Percentiles rank a stretch among this genome's conserved stretches.
phyloP scores from a whole-genome alignment of 805 yeast genomes.

The Metschnikowia aberdeeniae region DNA sequence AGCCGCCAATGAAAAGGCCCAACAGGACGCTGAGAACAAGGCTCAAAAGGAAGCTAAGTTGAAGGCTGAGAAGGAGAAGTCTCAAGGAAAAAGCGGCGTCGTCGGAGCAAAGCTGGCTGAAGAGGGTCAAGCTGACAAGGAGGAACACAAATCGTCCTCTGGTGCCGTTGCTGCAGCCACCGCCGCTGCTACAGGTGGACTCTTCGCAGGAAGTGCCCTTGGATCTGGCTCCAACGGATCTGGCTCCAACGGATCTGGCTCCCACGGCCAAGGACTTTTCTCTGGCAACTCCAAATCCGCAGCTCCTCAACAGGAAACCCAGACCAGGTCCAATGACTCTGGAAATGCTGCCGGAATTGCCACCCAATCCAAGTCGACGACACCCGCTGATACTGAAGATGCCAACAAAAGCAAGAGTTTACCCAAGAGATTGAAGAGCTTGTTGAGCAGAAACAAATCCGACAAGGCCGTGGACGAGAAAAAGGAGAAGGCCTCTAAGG shows the following conservation, averaged over 20 bases:
- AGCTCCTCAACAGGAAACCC: background rate
- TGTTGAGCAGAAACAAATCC: slow-evolving; percentile 12
- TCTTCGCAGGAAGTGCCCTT: slow-evolving; percentile 25
- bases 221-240: slow-evolving; percentile 13
- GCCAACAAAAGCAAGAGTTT: slow-evolving; percentile 17
- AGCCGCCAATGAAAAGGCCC: no score
- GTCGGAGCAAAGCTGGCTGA: no score
- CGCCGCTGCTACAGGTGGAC: slow-evolving; percentile 21
- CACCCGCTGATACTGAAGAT: background rate
- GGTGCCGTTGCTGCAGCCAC: slow-evolving; percentile 17
- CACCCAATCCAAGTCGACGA: slow-evolving; percentile 13
- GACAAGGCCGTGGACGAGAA: background rate
- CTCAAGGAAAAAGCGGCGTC: no score
- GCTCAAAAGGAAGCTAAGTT: no score
- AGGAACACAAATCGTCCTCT: slow-evolving; percentile 8
- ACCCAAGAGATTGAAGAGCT: slow-evolving; percentile 17
- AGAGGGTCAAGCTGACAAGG: slow-evolving; percentile 12
- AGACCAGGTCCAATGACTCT: slow-evolving; percentile 8
- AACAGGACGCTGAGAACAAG: no score
- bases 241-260: background rate
- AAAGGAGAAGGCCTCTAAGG: slow-evolving; percentile 1
- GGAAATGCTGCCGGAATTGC: slow-evolving; percentile 20
- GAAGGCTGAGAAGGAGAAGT: slow-evolving; percentile 22
- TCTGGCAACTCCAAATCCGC: slow-evolving; percentile 14
- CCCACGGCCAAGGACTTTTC: background rate